A percentile compares a stretch with the other conserved stretches of the same genome.
phyloP scores from a whole-genome alignment of 345 rosid genomes.

The Pelargonium nanum region DNA sequence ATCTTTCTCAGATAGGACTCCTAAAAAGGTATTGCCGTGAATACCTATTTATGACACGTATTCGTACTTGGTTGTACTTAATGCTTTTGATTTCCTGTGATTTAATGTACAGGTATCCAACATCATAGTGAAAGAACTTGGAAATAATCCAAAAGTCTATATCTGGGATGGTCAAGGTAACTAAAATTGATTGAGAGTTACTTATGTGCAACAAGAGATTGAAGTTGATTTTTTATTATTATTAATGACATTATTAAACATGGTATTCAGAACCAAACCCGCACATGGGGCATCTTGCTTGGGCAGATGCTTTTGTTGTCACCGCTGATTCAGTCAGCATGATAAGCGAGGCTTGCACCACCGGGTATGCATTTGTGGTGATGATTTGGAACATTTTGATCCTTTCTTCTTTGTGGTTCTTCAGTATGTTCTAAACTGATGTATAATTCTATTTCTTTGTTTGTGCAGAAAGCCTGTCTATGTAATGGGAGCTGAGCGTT shows the following conservation, averaged over 20 bases:
- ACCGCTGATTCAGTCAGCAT: constrained; percentile 92
- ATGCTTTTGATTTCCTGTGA: neutral
- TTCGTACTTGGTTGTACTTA: neutral
- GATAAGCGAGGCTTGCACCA: constrained; percentile 95
- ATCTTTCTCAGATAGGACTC: constrained; percentile 73
- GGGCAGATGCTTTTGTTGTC: constrained; percentile 96
- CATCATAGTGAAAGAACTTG: constrained; percentile 54
- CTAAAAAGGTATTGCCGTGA: constrained; percentile 52
- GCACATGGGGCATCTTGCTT: constrained; percentile 86
- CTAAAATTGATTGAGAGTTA: neutral
- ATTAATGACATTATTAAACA: constrained; percentile 9
- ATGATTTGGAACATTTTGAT: neutral
- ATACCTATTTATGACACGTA: constrained; percentile 1
- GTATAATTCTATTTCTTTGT: constrained; percentile 2
- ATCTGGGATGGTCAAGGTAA: constrained; percentile 93
- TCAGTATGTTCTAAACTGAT: neutral
- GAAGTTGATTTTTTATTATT: constrained; percentile 5
- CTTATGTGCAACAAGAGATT: constrained; percentile 6
- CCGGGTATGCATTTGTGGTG: constrained; percentile 48
- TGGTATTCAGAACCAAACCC: constrained; percentile 68
- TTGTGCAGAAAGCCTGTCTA: constrained; percentile 84
- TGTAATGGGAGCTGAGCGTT: constrained; percentile 65
- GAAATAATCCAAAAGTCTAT: constrained; percentile 66
- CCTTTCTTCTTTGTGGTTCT: neutral
- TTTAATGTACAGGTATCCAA: constrained; percentile 44